phyloP scores from a whole-genome alignment of 192 early-diverging fungal genomes.

The Backusella tuberculispora region DNA sequence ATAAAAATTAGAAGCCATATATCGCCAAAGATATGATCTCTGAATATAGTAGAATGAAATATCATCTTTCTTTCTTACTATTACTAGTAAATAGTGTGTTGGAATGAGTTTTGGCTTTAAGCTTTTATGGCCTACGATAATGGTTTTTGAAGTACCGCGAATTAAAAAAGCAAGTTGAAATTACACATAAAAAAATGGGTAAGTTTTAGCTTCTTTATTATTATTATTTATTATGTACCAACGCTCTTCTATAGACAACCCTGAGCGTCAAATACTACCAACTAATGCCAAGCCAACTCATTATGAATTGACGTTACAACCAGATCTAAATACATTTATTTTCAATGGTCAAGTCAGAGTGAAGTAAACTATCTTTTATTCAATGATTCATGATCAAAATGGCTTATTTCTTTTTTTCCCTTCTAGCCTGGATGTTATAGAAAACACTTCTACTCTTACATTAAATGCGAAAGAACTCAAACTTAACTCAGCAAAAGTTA shows the following conservation, averaged over 20 bases:
- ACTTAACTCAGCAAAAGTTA: constrained; percentile 56
- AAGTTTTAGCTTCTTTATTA: neutral
- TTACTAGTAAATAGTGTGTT: too few species aligned
- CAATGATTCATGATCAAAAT: neutral
- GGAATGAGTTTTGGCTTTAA: too few species aligned
- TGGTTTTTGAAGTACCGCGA: too few species aligned
- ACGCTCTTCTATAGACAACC: neutral
- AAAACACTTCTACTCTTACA: constrained; percentile 63
- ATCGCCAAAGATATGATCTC: too few species aligned
- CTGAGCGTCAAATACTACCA: constrained; percentile 72
- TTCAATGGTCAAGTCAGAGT: constrained; percentile 82
- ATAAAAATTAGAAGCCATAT: too few species aligned
- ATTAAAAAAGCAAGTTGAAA: too few species aligned
- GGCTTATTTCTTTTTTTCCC: neutral
- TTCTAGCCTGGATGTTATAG: constrained; percentile 58
- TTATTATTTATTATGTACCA: neutral
- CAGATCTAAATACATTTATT: constrained; percentile 77
- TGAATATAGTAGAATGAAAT: too few species aligned
- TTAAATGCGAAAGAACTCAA: constrained; percentile 71
- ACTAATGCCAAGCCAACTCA: constrained; percentile 82
- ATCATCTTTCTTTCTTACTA: too few species aligned
- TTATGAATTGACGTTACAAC: constrained; percentile 82
- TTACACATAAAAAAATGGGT: too few species aligned
- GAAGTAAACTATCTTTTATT: constrained; percentile 47
- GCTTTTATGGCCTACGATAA: too few species aligned